Percentiles rank a stretch among this genome's conserved stretches.
These are phyloP conservation scores for Geotrichum armillariae DNA, from an alignment of 1,139 yeast species.

Conservation along the genomic window DNA sequence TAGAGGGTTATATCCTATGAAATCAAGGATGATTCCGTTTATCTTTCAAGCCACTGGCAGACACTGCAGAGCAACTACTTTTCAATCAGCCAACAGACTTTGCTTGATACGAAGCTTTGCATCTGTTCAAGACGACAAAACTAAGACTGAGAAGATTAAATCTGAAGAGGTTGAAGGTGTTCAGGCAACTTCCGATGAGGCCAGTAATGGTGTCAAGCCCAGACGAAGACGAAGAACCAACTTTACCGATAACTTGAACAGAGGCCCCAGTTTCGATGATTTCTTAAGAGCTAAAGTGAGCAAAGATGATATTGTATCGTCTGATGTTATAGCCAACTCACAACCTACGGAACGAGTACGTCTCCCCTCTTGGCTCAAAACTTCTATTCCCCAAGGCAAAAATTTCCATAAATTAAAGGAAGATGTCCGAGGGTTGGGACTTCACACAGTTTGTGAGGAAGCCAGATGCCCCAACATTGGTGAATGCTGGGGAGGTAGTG, in stretches of 20 bases:
- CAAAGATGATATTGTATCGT: constrained; percentile 48
- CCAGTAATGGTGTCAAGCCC: neutral
- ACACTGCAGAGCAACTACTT: constrained; percentile 1
- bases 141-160: neutral
- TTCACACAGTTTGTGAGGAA: constrained; percentile 97
- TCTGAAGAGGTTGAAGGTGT: neutral
- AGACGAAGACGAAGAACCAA: constrained; percentile 50
- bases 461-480: constrained; percentile 99
- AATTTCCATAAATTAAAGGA: constrained; percentile 76
- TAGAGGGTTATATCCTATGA: neutral
- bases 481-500: constrained; percentile 98
- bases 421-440: constrained; percentile 83
- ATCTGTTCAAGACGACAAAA: constrained; percentile 17
- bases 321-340: constrained; percentile 42
- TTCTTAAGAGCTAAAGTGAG: constrained; percentile 81
- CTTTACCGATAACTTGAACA: constrained; percentile 69
- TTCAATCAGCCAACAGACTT: neutral
- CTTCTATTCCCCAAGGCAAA: constrained; percentile 91
- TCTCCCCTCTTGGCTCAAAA: constrained; percentile 91
- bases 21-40: constrained; percentile 2
- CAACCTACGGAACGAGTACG: constrained; percentile 62
- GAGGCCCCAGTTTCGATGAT: constrained; percentile 94
- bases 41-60: constrained; percentile 10
- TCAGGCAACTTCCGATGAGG: neutral
- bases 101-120: constrained; percentile 14